phyloP scores from a whole-genome alignment of 202 grass and related monocot species.

The Schoenoplectus tabernaemontani region DNA sequence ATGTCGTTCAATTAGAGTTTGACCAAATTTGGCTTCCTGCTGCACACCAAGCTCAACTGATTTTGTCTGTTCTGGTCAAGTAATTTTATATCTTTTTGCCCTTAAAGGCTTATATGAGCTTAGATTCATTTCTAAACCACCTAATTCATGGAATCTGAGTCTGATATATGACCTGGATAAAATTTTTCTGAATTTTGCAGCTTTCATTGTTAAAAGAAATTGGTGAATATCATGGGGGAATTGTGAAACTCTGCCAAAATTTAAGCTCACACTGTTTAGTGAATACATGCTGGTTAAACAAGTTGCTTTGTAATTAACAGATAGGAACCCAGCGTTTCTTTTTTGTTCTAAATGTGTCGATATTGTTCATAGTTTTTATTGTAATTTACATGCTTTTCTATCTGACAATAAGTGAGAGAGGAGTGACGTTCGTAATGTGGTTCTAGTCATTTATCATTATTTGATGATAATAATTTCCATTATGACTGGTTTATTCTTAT shows the following conservation, averaged over 20 bases:
- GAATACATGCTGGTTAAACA: background rate
- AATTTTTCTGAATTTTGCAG: background rate
- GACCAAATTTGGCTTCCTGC: background rate
- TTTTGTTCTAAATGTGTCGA: background rate
- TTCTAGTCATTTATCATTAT: background rate
- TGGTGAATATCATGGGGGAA: background rate
- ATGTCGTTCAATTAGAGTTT: background rate
- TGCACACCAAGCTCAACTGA: background rate
- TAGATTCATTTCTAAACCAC: background rate
- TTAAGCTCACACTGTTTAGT: background rate
- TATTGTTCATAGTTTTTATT: background rate
- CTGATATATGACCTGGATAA: constrained; percentile 1
- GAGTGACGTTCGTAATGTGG: background rate
- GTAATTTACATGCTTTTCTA: background rate
- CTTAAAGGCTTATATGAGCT: background rate
- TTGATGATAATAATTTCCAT: background rate
- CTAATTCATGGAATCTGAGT: background rate
- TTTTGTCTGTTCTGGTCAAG: background rate
- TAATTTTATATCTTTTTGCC: background rate
- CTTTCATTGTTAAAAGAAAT: background rate
- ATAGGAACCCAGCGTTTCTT: background rate
- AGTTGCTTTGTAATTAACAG: background rate
- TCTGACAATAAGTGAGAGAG: background rate
- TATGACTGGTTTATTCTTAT: no score
- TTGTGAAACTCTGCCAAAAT: background rate